Conservation (phyloP, 2,329 filamentous ascomycete genomes). For the Pseudogymnoascus sp. region DNA sequence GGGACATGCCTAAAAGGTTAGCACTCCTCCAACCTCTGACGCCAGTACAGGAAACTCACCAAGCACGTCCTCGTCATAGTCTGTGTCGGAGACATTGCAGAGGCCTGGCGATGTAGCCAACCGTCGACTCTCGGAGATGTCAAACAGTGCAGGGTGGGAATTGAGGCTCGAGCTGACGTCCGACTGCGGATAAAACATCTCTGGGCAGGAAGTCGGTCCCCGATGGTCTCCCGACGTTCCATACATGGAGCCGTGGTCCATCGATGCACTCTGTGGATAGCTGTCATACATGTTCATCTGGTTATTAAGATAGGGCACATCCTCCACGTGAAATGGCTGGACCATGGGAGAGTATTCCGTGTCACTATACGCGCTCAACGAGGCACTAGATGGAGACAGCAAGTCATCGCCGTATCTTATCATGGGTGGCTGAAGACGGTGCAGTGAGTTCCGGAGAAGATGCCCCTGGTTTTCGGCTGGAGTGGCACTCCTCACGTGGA, state of each 20-base stretch:
- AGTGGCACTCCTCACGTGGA: constrained; percentile 13
- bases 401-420: constrained; percentile 28
- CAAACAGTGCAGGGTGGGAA: constrained; percentile 51
- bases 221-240: constrained; percentile 47
- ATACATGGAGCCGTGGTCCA: constrained; percentile 47
- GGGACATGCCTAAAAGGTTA: neutral
- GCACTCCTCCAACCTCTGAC: neutral
- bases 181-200: constrained; percentile 51
- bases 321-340: constrained; percentile 46
- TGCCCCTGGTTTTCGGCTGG: constrained; percentile 23
- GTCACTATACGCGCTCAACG: constrained; percentile 44
- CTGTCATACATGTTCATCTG: constrained; percentile 50
- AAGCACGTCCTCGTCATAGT: constrained; percentile 32
- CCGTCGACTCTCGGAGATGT: constrained; percentile 29
- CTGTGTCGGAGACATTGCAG: constrained; percentile 17
- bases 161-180: constrained; percentile 53
- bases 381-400: constrained; percentile 34
- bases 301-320: constrained; percentile 48
- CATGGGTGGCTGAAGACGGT: constrained; percentile 40
- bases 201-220: constrained; percentile 52
- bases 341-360: constrained; percentile 49
- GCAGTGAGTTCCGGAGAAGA: constrained; percentile 43
- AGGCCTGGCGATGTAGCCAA: constrained; percentile 21
- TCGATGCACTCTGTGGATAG: constrained; percentile 45
- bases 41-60: constrained; percentile 25